Percentiles rank a stretch among this genome's conserved stretches.
Conservation (phyloP, 208 protist species). For the Wallacemonas sp. region DNA sequence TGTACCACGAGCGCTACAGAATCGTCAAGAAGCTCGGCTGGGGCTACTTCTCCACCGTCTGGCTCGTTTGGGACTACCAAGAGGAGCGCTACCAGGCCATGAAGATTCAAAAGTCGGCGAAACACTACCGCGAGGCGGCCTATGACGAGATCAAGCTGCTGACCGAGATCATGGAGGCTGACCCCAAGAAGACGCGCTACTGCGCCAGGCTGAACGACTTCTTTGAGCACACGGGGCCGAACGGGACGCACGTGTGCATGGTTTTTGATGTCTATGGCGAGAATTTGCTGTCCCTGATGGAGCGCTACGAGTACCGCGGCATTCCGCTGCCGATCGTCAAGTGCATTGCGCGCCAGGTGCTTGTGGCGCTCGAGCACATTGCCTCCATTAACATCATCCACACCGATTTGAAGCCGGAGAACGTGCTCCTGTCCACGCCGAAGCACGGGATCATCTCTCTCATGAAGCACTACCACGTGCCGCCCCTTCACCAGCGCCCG, state of each 20-base stretch:
- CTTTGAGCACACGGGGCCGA: conserved; percentile 88
- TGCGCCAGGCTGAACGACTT: conserved; percentile 88
- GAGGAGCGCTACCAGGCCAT: conserved; percentile 91
- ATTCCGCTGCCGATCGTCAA: conserved; percentile 95
- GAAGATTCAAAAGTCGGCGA: conserved; percentile 84
- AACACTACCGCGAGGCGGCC: conserved; percentile 79
- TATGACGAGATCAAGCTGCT: conserved; percentile 86
- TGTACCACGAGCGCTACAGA: conserved; percentile 94
- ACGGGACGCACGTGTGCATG: conserved; percentile 96
- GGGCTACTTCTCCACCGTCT: conserved; percentile 99
- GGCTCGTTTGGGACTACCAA: conserved; percentile 96
- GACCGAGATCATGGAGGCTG: conserved; percentile 79
- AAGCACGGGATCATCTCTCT: conserved; percentile 86
- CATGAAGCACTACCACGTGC: conserved; percentile 82
- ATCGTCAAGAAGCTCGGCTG: conserved; percentile 97
- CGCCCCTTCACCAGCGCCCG: conserved; percentile 71
- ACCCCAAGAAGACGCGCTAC: conserved; percentile 64
- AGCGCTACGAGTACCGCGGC: conserved; percentile 94
- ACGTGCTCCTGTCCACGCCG: conserved; percentile 90
- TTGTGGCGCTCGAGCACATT: conserved; percentile 95
- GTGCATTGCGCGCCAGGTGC: conserved; percentile 88
- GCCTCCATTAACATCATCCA: conserved; percentile 96
- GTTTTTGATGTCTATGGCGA: conserved; percentile 97
- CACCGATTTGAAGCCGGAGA: conserved; percentile 98
- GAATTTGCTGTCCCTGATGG: conserved; percentile 97